These are phyloP conservation scores for Fusarium fracticaudum DNA, from an alignment of 2,329 filamentous ascomycete species.

Conservation along the genomic window DNA sequence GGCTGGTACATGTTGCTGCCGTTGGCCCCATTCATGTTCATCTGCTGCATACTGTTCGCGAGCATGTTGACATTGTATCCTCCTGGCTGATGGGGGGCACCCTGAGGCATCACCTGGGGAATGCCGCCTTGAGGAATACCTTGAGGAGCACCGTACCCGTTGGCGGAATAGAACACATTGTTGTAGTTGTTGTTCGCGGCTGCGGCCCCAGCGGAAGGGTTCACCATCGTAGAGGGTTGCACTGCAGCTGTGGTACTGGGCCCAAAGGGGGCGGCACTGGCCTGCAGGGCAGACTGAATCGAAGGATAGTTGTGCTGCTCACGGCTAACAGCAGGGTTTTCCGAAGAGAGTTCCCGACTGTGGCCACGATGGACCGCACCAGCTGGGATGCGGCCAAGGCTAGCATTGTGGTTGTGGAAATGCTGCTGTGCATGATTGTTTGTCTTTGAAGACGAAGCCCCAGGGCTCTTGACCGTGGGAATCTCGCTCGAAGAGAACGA, in stretches of 20 bases:
- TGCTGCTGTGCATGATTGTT: constrained; percentile 71
- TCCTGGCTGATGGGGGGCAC: constrained; percentile 39
- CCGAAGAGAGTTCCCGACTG: constrained; percentile 74
- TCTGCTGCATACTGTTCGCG: constrained; percentile 73
- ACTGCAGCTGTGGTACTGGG: constrained; percentile 57
- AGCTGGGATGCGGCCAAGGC: constrained; percentile 79
- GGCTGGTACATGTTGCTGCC: constrained; percentile 60
- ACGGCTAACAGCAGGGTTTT: constrained; percentile 53
- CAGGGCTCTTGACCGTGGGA: constrained; percentile 80
- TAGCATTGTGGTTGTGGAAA: constrained; percentile 82
- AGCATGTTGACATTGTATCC: constrained; percentile 60
- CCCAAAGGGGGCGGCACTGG: constrained; percentile 81
- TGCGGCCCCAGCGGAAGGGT: constrained; percentile 39
- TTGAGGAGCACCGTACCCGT: constrained; percentile 44
- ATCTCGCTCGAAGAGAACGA: constrained; percentile 93
- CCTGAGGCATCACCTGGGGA: constrained; percentile 18
- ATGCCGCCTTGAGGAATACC: constrained; percentile 25
- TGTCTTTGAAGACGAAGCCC: constrained; percentile 58
- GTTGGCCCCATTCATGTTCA: constrained; percentile 63
- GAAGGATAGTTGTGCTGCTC: constrained; percentile 65
- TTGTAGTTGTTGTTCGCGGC: constrained; percentile 45
- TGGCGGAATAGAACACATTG: constrained; percentile 47
- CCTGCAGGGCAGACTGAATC: constrained; percentile 79
- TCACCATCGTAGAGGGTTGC: constrained; percentile 41
- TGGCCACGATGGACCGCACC: constrained; percentile 74